These are phyloP conservation scores for Singerocomus inundabilis DNA, from an alignment of 1,284 basidiomycete species.

Conservation along the genomic window DNA sequence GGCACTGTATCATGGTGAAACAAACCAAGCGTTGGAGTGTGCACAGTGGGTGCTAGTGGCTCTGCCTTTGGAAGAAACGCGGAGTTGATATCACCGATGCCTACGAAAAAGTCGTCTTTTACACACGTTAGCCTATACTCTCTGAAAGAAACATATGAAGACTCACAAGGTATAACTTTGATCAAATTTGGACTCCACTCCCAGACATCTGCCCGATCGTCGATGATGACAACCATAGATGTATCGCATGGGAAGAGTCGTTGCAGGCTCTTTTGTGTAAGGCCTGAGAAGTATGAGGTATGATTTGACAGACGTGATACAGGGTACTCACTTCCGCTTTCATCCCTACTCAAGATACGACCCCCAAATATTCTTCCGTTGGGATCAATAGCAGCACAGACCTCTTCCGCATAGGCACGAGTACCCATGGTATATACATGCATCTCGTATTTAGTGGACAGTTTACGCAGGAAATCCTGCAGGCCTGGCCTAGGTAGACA, in stretches of 20 bases:
- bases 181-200: constrained; percentile 93
- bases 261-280: constrained; percentile 89
- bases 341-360: constrained; percentile 89
- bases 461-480: constrained; percentile 68
- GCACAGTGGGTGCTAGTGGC: constrained; percentile 42
- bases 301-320: neutral
- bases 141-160: neutral
- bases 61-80: constrained; percentile 82
- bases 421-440: constrained; percentile 99
- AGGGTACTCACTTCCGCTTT: constrained; percentile 80
- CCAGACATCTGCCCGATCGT: constrained; percentile 98
- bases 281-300: constrained; percentile 43
- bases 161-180: constrained; percentile 93
- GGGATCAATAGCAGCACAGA: constrained; percentile 92
- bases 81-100: constrained; percentile 98
- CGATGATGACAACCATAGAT: constrained; percentile 99
- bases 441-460: constrained; percentile 89
- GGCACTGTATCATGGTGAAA: constrained; percentile 1
- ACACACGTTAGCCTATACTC: constrained; percentile 2
- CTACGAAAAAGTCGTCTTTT: constrained; percentile 94
- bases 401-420: constrained; percentile 92
- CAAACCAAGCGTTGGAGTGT: constrained; percentile 29
- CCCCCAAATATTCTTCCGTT: constrained; percentile 83
- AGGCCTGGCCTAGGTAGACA: constrained; percentile 75
- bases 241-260: constrained; percentile 95